Evolutionary conservation across 176 grass and related monocot genomes (phyloP).

Genomic region (Pontederia crassipes): DNA sequence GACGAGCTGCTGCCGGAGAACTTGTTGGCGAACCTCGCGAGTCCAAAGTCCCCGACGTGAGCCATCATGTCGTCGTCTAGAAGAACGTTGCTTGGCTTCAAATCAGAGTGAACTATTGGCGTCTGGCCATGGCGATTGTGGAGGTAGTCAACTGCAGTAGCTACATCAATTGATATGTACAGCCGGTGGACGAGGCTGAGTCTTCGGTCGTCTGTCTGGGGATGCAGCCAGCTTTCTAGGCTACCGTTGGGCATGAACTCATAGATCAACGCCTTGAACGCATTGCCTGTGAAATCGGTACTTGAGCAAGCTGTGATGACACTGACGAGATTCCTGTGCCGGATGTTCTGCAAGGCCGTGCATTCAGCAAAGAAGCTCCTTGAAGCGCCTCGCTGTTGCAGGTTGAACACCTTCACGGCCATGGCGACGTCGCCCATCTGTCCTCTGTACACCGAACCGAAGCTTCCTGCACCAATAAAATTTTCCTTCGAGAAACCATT

Average conservation of each 20-base stretch:
- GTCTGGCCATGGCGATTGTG: constrained; percentile 24
- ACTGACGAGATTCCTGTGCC: constrained; percentile 47
- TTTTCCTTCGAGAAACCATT: constrained; percentile 30
- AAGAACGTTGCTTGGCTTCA: constrained; percentile 44
- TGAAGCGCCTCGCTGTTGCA: constrained; percentile 29
- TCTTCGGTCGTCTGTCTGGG: background rate
- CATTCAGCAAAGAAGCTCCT: constrained; percentile 60
- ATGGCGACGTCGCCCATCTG: constrained; percentile 21
- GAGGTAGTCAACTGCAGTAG: constrained; percentile 33
- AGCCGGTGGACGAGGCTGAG: constrained; percentile 24
- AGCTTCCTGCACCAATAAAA: constrained; percentile 38
- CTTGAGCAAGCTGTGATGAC: constrained; percentile 40
- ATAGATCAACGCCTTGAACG: constrained; percentile 49
- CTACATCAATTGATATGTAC: constrained; percentile 36
- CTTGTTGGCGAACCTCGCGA: constrained; percentile 28
- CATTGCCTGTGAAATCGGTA: constrained; percentile 31
- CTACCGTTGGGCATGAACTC: constrained; percentile 38
- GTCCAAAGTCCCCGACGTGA: constrained; percentile 36
- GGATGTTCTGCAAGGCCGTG: constrained; percentile 28
- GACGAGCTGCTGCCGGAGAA: background rate
- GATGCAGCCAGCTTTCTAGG: constrained; percentile 44
- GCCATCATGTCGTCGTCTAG: constrained; percentile 29
- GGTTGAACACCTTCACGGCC: constrained; percentile 46
- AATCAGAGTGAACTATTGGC: constrained; percentile 42
- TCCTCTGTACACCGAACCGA: constrained; percentile 35